Percentiles rank a stretch among this genome's conserved stretches.
These are phyloP conservation scores for Rhodotorula babjevae DNA, from an alignment of 768 basidiomycete genomes.

Conservation along the genomic window DNA sequence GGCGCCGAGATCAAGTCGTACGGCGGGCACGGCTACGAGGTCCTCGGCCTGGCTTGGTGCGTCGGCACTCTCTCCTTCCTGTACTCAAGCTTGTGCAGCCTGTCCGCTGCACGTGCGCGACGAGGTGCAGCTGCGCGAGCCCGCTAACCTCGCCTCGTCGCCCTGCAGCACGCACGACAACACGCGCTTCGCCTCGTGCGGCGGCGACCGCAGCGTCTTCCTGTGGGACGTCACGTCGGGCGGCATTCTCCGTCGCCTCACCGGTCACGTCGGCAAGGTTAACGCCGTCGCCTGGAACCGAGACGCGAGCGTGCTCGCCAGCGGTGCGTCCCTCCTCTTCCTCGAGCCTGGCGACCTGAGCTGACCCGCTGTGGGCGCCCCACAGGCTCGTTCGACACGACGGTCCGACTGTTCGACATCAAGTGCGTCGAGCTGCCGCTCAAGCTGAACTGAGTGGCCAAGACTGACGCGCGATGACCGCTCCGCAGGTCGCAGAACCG, in stretches of 20 bases:
- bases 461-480: neutral
- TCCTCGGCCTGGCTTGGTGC: slow-evolving; percentile 81
- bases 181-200: slow-evolving; percentile 84
- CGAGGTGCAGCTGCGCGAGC: neutral
- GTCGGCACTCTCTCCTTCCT: slow-evolving; percentile 5
- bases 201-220: slow-evolving; percentile 88
- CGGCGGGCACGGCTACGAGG: slow-evolving; percentile 89
- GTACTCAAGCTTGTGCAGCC: neutral
- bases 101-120: neutral
- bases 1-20: slow-evolving; percentile 90
- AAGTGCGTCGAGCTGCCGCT: slow-evolving; percentile 53
- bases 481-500: slow-evolving; percentile 62
- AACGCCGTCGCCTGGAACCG: slow-evolving; percentile 84
- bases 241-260: slow-evolving; percentile 70
- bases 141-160: neutral
- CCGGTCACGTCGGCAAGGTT: slow-evolving; percentile 87
- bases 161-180: slow-evolving; percentile 66
- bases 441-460: no score
- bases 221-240: slow-evolving; percentile 93
- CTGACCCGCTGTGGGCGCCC: neutral
- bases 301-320: slow-evolving; percentile 79
- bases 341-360: neutral
- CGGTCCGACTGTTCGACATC: slow-evolving; percentile 86
- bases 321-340: slow-evolving; percentile 55
- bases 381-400: slow-evolving; percentile 84